A percentile compares a stretch with the other conserved stretches of the same genome.
phyloP scores from a whole-genome alignment of 2,329 filamentous ascomycete species.

The Pseudopyrenochaeta lycopersici region DNA sequence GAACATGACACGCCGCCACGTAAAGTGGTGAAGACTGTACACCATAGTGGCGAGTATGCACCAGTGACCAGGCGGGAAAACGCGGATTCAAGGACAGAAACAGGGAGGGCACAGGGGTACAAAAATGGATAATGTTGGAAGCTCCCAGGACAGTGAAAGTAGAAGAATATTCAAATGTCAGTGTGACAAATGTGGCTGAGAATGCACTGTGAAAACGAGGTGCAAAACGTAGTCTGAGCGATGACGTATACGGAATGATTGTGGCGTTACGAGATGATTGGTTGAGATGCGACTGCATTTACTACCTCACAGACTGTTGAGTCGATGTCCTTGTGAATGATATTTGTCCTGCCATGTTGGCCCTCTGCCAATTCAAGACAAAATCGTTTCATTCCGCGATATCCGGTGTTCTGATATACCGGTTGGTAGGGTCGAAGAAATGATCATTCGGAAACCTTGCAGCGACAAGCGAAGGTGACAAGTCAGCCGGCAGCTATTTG shows the following conservation, averaged over 20 bases:
- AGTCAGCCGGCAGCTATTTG: too few relatives aligned
- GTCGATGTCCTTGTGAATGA: too few relatives aligned
- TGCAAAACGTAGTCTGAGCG: conserved; percentile 3
- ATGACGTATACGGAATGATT: conserved; percentile 21
- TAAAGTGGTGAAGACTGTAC: conserved; percentile 28
- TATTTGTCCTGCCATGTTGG: too few relatives aligned
- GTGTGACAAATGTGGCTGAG: conserved; percentile 18
- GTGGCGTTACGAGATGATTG: background rate
- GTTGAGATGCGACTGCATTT: background rate
- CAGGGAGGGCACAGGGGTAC: background rate
- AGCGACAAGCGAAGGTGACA: too few relatives aligned
- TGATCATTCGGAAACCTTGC: too few relatives aligned
- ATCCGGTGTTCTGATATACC: too few relatives aligned
- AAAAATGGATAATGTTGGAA: background rate
- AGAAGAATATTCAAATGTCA: background rate
- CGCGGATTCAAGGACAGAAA: background rate
- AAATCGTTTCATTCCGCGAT: too few relatives aligned
- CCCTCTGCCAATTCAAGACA: too few relatives aligned
- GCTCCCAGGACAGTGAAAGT: background rate
- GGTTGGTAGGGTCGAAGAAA: too few relatives aligned
- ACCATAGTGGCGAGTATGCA: conserved; percentile 20
- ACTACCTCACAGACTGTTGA: too few relatives aligned
- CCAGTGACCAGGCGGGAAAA: background rate
- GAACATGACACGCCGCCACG: conserved; percentile 34
- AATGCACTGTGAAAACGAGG: conserved; percentile 3